A percentile compares a stretch with the other conserved stretches of the same genome.
phyloP scores from a whole-genome alignment of 2,329 filamentous ascomycete genomes.

The Fusarium redolens region DNA sequence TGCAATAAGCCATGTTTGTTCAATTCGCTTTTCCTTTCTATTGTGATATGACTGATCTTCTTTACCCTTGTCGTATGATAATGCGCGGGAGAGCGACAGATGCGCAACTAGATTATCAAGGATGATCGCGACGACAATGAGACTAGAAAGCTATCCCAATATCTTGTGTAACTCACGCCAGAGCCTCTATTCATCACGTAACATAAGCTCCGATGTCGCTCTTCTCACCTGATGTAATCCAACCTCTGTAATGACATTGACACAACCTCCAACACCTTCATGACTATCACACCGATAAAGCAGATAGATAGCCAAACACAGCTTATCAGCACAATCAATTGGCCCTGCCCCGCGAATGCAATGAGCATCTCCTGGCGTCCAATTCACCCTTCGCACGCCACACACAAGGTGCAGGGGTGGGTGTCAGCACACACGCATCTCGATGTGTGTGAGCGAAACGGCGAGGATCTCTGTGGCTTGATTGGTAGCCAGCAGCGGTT shows the following conservation, averaged over 20 bases:
- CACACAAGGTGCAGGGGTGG: background rate
- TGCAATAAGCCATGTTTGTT: constrained; percentile 8
- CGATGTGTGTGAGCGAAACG: constrained; percentile 33
- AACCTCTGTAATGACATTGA: constrained; percentile 14
- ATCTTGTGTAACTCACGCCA: constrained; percentile 26
- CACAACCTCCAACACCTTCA: constrained; percentile 19
- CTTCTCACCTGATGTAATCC: background rate
- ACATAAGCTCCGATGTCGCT: constrained; percentile 15
- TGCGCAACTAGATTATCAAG: background rate
- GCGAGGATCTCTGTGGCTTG: constrained; percentile 1
- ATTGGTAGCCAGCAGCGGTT: constrained; percentile 27
- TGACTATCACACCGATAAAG: background rate
- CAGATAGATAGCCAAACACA: constrained; percentile 10
- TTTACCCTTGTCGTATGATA: constrained; percentile 27
- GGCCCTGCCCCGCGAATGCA: constrained; percentile 31
- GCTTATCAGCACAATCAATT: constrained; percentile 37
- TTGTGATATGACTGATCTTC: background rate
- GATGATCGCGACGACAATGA: background rate
- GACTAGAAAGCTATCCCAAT: background rate
- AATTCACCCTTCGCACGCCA: constrained; percentile 22
- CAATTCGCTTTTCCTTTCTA: background rate
- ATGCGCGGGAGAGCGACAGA: constrained; percentile 23
- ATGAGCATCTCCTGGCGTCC: constrained; percentile 29
- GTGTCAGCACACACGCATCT: constrained; percentile 9
- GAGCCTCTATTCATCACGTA: constrained; percentile 18